These are phyloP conservation scores for Lentinula lateritia DNA, from an alignment of 768 basidiomycete genomes.

Conservation along the genomic window DNA sequence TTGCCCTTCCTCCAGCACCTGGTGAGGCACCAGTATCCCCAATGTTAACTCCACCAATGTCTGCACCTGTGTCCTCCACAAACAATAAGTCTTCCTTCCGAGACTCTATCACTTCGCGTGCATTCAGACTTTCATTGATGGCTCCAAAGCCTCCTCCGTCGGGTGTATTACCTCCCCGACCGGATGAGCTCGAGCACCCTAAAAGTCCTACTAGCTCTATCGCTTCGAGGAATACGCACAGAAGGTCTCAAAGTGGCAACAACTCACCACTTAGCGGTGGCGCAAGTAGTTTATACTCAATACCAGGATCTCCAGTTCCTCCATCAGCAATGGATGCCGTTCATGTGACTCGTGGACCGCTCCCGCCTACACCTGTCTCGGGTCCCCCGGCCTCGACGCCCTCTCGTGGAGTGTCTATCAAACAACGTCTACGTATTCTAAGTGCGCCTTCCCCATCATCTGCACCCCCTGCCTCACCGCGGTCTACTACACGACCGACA, in stretches of 20 bases:
- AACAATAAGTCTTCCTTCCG: slow-evolving; percentile 41
- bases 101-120: slow-evolving; percentile 51
- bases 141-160: slow-evolving; percentile 65
- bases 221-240: background rate
- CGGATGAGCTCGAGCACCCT: slow-evolving; percentile 40
- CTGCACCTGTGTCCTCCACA: slow-evolving; percentile 13
- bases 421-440: slow-evolving; percentile 61
- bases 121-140: slow-evolving; percentile 51
- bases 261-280: slow-evolving; percentile 16
- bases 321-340: slow-evolving; percentile 16
- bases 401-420: slow-evolving; percentile 40
- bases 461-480: slow-evolving; percentile 18
- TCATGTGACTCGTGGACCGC: slow-evolving; percentile 21
- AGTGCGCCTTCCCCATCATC: slow-evolving; percentile 47
- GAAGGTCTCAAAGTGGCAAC: slow-evolving; percentile 5
- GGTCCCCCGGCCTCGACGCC: slow-evolving; percentile 12
- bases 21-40: slow-evolving; percentile 24
- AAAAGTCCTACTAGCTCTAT: background rate
- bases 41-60: slow-evolving; percentile 11
- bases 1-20: slow-evolving; percentile 67
- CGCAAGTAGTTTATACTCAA: slow-evolving; percentile 26
- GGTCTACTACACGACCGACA: slow-evolving; percentile 15
- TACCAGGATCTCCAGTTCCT: slow-evolving; percentile 42
- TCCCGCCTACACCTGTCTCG: slow-evolving; percentile 32
- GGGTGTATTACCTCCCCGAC: slow-evolving; percentile 56